A percentile compares a stretch with the other conserved stretches of the same genome.
These are phyloP conservation scores for Isoetes taiwanensis DNA, from an alignment of 75 land plant genomes.

Conservation along the genomic window DNA sequence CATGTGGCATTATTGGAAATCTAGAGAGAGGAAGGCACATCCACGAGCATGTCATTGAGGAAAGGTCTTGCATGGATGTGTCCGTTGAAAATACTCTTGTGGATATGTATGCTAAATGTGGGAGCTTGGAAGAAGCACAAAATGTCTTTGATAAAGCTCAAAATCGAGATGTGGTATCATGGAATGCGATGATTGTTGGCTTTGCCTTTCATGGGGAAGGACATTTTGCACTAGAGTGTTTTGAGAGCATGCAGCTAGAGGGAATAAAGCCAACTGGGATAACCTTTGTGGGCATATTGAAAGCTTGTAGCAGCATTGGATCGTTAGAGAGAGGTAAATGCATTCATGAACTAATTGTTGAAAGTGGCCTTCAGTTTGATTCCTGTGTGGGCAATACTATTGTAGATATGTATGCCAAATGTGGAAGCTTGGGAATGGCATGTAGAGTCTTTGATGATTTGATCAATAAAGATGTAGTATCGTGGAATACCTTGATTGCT, in stretches of 20 bases:
- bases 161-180: slow-evolving; percentile 26
- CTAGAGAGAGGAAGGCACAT: slow-evolving; percentile 27
- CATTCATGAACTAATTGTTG: slow-evolving; percentile 4
- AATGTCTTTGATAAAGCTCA: slow-evolving; percentile 24
- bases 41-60: slow-evolving; percentile 28
- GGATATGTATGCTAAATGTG: slow-evolving; percentile 74
- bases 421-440: too few relatives aligned
- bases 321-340: neutral
- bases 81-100: slow-evolving; percentile 29
- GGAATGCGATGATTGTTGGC: slow-evolving; percentile 62
- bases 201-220: slow-evolving; percentile 41
- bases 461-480: too few relatives aligned
- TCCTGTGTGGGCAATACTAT: slow-evolving; percentile 15
- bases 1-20: slow-evolving; percentile 35
- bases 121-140: slow-evolving; percentile 27
- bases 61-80: slow-evolving; percentile 26
- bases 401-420: too few relatives aligned
- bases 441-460: too few relatives aligned
- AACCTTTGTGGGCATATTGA: neutral
- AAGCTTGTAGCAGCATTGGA: slow-evolving; percentile 1
- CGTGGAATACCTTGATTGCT: too few relatives aligned
- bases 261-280: neutral
- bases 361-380: neutral
- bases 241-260: slow-evolving; percentile 30
- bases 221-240: slow-evolving; percentile 28